These are phyloP conservation scores for Penicillium lagena DNA, from an alignment of 495 filamentous ascomycete genomes.

Conservation along the genomic window DNA sequence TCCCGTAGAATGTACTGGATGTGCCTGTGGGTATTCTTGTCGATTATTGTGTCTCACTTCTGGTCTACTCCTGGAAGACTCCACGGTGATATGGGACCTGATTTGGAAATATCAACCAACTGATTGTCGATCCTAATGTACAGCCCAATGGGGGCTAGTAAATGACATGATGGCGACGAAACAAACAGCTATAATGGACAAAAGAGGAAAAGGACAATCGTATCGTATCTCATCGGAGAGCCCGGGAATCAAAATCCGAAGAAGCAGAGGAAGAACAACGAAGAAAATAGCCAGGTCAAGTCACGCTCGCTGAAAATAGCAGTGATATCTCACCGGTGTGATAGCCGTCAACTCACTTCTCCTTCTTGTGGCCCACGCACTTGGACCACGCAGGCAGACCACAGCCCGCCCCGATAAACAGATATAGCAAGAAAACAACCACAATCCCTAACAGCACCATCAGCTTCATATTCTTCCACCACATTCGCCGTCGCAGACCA, in stretches of 20 bases:
- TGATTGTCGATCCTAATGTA: background rate
- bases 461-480: constrained; percentile 98
- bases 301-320: constrained; percentile 5
- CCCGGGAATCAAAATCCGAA: constrained; percentile 1
- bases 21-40: background rate
- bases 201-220: background rate
- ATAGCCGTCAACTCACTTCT: background rate
- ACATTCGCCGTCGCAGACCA: constrained; percentile 86
- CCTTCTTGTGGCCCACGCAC: constrained; percentile 33
- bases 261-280: background rate
- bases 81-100: no score
- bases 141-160: background rate
- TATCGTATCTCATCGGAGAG: constrained; percentile 12
- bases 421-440: constrained; percentile 74
- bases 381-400: constrained; percentile 57
- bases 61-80: no score
- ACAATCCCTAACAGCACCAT: constrained; percentile 84
- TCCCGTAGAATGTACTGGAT: background rate
- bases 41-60: background rate
- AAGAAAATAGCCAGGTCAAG: background rate
- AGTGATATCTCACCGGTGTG: no score
- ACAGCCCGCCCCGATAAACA: constrained; percentile 70
- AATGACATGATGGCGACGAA: background rate
- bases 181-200: background rate
- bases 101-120: background rate